phyloP scores from a whole-genome alignment of 1,284 basidiomycete genomes.

The Thecaphora thlaspeos region DNA sequence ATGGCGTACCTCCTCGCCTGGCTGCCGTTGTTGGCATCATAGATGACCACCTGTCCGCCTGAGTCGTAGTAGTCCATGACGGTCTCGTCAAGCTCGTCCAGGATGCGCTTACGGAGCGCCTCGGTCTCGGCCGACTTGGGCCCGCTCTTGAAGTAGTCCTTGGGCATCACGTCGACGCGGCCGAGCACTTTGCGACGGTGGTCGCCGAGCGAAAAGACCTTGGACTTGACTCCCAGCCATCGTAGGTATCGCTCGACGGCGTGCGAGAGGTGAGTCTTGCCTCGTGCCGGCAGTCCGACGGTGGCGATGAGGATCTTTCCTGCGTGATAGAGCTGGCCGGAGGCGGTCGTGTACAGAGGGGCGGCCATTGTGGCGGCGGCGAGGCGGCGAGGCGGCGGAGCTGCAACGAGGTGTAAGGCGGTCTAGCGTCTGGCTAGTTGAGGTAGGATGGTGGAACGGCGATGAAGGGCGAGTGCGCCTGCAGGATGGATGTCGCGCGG shows the following conservation, averaged over 20 bases:
- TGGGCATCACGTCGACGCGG: constrained; percentile 78
- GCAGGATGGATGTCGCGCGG: no score
- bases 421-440: no score
- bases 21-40: constrained; percentile 97
- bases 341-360: constrained; percentile 57
- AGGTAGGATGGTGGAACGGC: no score
- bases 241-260: constrained; percentile 91
- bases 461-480: no score
- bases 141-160: constrained; percentile 80
- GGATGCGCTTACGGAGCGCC: constrained; percentile 71
- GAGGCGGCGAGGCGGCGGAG: no score
- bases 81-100: constrained; percentile 77
- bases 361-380: constrained; percentile 53
- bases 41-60: constrained; percentile 92
- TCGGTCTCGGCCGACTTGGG: constrained; percentile 67
- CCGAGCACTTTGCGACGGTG: constrained; percentile 87
- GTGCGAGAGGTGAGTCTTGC: constrained; percentile 94
- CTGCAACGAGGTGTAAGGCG: no score
- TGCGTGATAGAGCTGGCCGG: constrained; percentile 79
- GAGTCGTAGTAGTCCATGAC: constrained; percentile 78
- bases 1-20: constrained; percentile 69
- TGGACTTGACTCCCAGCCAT: constrained; percentile 96
- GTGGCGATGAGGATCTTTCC: constrained; percentile 91
- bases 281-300: constrained; percentile 78
- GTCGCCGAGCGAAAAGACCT: constrained; percentile 91